Conservation (phyloP, 2,329 filamentous ascomycete species). For the Pseudonectria foliicola region DNA sequence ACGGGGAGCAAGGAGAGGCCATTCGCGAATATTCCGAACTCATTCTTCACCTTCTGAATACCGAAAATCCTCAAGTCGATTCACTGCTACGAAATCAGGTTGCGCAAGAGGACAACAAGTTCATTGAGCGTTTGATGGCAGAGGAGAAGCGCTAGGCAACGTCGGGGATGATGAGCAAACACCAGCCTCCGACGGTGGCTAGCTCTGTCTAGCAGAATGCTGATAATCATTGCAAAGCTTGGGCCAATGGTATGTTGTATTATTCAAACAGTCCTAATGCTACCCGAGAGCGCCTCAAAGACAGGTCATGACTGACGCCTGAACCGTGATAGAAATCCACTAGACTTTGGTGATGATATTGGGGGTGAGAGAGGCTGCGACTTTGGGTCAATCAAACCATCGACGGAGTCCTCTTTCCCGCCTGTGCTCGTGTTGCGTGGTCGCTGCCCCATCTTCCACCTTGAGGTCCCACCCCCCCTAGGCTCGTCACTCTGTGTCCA, state of each 20-base stretch:
- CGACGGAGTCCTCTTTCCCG: too few species aligned
- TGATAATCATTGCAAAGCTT: neutral
- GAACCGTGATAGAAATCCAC: conserved; percentile 37
- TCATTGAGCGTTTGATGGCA: conserved; percentile 43
- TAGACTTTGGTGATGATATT: conserved; percentile 24
- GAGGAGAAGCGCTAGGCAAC: conserved; percentile 31
- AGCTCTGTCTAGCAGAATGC: neutral
- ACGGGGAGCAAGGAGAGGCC: conserved; percentile 50
- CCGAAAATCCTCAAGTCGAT: conserved; percentile 23
- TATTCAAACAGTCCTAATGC: neutral
- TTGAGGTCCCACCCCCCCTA: conserved; percentile 36
- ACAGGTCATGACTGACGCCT: conserved; percentile 28
- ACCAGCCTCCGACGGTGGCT: conserved; percentile 1
- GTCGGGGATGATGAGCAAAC: neutral
- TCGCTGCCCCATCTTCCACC: conserved; percentile 40
- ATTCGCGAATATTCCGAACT: conserved; percentile 55
- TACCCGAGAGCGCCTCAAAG: neutral
- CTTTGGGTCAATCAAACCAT: too few species aligned
- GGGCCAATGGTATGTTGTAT: too few species aligned
- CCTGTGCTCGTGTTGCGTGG: conserved; percentile 28
- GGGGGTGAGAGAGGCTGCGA: neutral
- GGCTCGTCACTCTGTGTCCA: conserved; percentile 53
- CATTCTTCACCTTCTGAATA: conserved; percentile 41
- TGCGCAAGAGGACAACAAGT: conserved; percentile 39
- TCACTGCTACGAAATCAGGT: conserved; percentile 38